Percentiles rank a stretch among this genome's conserved stretches.
Evolutionary conservation across 129 eudicot genomes (phyloP).

Genomic region (carrot (Daucus carota)): DNA sequence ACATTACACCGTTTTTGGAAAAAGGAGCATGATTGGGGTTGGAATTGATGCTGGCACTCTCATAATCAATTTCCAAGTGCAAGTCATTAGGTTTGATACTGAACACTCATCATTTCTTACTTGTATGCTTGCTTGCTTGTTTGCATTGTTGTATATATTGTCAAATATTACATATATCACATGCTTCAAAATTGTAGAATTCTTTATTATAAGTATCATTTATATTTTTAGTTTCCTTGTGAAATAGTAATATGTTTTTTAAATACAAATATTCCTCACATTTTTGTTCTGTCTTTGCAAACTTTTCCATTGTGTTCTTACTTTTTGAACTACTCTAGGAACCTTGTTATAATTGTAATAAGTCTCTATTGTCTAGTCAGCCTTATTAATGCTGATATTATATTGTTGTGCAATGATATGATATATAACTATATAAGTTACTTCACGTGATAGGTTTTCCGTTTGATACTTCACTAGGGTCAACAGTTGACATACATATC

Average conservation of each 20-base stretch:
- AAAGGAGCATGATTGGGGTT: constrained; percentile 99
- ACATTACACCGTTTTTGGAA: constrained; percentile 96
- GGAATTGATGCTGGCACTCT: constrained; percentile 98
- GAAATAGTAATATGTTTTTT: not conserved
- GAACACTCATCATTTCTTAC: not conserved
- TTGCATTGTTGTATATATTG: not conserved
- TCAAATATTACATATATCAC: not conserved
- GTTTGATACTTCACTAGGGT: not conserved
- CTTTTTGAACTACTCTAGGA: not conserved
- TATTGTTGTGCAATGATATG: not conserved
- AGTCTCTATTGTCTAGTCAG: not conserved
- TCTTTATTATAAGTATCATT: not conserved
- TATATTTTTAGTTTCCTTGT: not conserved
- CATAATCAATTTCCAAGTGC: constrained; percentile 95
- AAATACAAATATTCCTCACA: not conserved
- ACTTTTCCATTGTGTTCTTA: not conserved
- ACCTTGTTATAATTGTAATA: not conserved
- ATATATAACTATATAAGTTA: not conserved
- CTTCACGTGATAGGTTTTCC: not conserved
- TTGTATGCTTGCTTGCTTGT: not conserved
- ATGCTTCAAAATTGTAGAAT: not conserved
- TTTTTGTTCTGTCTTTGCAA: not conserved
- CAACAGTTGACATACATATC: not conserved
- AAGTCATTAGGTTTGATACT: constrained; percentile 78
- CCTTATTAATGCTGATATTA: not conserved